These are phyloP conservation scores for Letharia lupina DNA, from an alignment of 495 filamentous ascomycete genomes.

Conservation along the genomic window DNA sequence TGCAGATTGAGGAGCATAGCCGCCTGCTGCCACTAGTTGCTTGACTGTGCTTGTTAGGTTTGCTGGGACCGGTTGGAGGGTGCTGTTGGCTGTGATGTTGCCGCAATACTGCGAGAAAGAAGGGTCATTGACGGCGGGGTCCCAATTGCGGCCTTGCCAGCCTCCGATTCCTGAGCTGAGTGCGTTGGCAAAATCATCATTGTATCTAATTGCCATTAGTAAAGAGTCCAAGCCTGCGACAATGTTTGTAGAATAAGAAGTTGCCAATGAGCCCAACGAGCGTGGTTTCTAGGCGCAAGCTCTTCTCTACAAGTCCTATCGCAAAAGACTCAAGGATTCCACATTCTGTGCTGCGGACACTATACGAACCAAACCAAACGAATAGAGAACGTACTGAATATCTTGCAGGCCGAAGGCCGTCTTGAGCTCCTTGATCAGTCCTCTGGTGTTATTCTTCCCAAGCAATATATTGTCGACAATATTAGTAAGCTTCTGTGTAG, in stretches of 20 bases:
- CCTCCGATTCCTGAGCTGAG: conserved; percentile 43
- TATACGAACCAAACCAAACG: not conserved
- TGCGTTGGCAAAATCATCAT: conserved; percentile 53
- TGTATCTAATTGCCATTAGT: conserved; percentile 37
- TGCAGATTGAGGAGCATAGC: conserved; percentile 43
- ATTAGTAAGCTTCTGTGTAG: conserved; percentile 49
- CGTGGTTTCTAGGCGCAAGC: not conserved
- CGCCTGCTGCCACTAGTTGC: conserved; percentile 43
- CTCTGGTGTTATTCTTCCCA: conserved; percentile 36
- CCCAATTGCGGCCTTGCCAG: conserved; percentile 64
- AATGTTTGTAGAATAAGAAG: too few relatives aligned
- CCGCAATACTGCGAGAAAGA: conserved; percentile 51
- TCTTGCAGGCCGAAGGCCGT: conserved; percentile 48
- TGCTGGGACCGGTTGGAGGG: conserved; percentile 40
- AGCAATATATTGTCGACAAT: conserved; percentile 60
- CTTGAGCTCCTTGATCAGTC: conserved; percentile 47
- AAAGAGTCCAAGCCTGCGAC: not conserved
- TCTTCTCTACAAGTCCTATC: not conserved
- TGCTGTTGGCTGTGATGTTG: conserved; percentile 41
- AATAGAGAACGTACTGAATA: not conserved
- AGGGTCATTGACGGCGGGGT: conserved; percentile 47
- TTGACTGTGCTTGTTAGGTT: conserved; percentile 34
- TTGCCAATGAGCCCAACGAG: not conserved
- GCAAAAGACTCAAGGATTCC: not conserved
- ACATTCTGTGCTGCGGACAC: not conserved